Evolutionary conservation across 768 basidiomycete genomes (phyloP).

Genomic region (Lactifluus hygrophoroides): DNA sequence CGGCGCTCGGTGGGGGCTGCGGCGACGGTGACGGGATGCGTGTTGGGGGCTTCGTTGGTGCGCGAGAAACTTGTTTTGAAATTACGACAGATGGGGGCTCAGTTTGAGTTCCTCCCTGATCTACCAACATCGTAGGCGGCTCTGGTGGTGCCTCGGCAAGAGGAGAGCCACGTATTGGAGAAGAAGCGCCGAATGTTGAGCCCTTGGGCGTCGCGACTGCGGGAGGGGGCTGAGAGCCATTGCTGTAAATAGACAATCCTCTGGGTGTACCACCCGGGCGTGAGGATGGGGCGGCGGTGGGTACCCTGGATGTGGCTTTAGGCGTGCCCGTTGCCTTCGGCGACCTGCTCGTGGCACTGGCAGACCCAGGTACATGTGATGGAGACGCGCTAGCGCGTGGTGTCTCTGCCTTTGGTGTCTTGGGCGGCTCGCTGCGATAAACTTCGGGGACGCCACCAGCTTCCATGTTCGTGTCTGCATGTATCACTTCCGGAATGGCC

Average conservation of each 20-base stretch:
- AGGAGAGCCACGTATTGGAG: background rate
- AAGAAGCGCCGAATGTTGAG: background rate
- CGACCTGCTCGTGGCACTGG: background rate
- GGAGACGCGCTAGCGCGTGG: slow-evolving; percentile 13
- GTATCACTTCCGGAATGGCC: slow-evolving; percentile 11
- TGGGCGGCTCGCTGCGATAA: slow-evolving; percentile 11
- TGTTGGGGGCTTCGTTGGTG: slow-evolving; percentile 4
- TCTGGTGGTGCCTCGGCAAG: background rate
- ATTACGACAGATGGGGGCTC: background rate
- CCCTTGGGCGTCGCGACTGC: slow-evolving; percentile 9
- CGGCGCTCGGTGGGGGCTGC: background rate
- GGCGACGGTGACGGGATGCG: background rate
- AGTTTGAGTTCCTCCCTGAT: background rate
- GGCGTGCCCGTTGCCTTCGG: slow-evolving; percentile 5
- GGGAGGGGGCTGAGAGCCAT: slow-evolving; percentile 6
- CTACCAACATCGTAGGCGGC: background rate
- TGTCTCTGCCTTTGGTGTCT: slow-evolving; percentile 18
- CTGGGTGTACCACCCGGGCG: slow-evolving; percentile 15
- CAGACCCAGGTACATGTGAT: background rate
- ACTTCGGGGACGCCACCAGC: slow-evolving; percentile 3
- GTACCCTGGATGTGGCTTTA: slow-evolving; percentile 5
- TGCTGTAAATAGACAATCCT: slow-evolving; percentile 13
- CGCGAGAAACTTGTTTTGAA: slow-evolving; percentile 1
- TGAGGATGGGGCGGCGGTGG: slow-evolving; percentile 4
- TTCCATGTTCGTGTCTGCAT: background rate